These are phyloP conservation scores for Asterophora lycoperdoides DNA, from an alignment of 768 basidiomycete genomes.

Conservation along the genomic window DNA sequence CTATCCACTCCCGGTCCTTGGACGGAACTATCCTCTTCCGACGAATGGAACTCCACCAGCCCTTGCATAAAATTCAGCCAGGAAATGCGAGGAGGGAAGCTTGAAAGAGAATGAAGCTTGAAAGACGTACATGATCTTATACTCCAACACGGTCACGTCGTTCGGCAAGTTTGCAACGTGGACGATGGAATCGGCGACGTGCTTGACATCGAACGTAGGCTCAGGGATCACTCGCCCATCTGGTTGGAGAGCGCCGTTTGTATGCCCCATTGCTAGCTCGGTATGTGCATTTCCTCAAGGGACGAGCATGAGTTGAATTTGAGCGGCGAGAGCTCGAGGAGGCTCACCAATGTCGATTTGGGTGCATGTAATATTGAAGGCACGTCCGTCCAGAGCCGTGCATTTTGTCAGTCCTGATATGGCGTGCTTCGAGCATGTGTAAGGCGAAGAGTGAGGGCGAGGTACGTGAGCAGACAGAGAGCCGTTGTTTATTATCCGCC, in stretches of 20 bases:
- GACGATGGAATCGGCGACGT: slow-evolving; percentile 70
- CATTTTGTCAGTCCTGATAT: slow-evolving; percentile 73
- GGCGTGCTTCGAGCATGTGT: slow-evolving; percentile 80
- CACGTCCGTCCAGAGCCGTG: slow-evolving; percentile 72
- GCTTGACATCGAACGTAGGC: slow-evolving; percentile 62
- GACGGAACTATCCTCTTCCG: slow-evolving; percentile 22
- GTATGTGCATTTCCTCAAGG: slow-evolving; percentile 69
- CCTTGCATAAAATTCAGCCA: slow-evolving; percentile 14
- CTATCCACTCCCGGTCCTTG: no score
- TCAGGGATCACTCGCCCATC: slow-evolving; percentile 58
- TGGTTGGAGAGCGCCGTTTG: slow-evolving; percentile 58
- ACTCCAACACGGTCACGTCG: slow-evolving; percentile 63
- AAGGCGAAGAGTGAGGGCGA: slow-evolving; percentile 58
- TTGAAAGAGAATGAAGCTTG: no score
- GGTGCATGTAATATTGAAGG: slow-evolving; percentile 68
- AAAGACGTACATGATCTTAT: slow-evolving; percentile 66
- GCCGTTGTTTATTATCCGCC: slow-evolving; percentile 84
- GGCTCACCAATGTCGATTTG: slow-evolving; percentile 76
- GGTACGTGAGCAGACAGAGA: slow-evolving; percentile 71
- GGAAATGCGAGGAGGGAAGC: background rate
- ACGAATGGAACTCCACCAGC: slow-evolving; percentile 25
- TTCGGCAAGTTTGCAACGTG: slow-evolving; percentile 67
- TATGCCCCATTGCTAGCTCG: slow-evolving; percentile 44
- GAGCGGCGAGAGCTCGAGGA: background rate
- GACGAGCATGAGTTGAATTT: background rate